Conservation (phyloP, 257 asterid genomes). For the Solanum phureja region DNA sequence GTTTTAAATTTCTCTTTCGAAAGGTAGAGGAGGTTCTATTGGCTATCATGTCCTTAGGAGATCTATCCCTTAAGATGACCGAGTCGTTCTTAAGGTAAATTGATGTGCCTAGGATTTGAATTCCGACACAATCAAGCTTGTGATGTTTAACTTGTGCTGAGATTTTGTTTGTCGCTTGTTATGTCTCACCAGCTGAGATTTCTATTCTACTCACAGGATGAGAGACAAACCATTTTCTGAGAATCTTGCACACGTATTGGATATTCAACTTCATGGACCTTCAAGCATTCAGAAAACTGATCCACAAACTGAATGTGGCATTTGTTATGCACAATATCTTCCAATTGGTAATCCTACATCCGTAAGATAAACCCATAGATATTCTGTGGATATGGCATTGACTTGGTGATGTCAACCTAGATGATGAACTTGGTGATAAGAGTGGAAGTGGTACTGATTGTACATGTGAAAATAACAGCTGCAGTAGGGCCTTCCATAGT, state of each 20-base stretch:
- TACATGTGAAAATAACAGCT: constrained; percentile 60
- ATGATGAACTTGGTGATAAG: constrained; percentile 67
- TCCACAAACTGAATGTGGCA: constrained; percentile 70
- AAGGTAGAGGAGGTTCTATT: too few species aligned
- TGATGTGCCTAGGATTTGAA: not conserved
- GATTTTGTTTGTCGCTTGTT: not conserved
- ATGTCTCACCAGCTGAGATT: not conserved
- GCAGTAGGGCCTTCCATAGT: constrained; percentile 64
- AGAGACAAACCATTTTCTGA: constrained; percentile 41
- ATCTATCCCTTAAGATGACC: not conserved
- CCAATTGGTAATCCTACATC: constrained; percentile 44
- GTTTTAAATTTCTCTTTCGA: too few species aligned
- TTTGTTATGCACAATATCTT: constrained; percentile 75
- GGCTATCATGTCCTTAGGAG: too few species aligned
- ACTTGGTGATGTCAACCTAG: constrained; percentile 24
- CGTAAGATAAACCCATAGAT: not conserved
- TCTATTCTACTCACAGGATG: constrained; percentile 18
- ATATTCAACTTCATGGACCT: constrained; percentile 43
- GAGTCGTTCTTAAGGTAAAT: not conserved
- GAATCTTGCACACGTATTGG: constrained; percentile 45
- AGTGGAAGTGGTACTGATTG: constrained; percentile 73
- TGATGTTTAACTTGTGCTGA: not conserved
- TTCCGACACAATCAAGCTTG: not conserved
- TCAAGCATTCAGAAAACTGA: constrained; percentile 32
- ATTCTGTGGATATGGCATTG: not conserved